These are phyloP conservation scores for Ailanthus altissimus DNA, from an alignment of 345 rosid species.

Conservation along the genomic window DNA sequence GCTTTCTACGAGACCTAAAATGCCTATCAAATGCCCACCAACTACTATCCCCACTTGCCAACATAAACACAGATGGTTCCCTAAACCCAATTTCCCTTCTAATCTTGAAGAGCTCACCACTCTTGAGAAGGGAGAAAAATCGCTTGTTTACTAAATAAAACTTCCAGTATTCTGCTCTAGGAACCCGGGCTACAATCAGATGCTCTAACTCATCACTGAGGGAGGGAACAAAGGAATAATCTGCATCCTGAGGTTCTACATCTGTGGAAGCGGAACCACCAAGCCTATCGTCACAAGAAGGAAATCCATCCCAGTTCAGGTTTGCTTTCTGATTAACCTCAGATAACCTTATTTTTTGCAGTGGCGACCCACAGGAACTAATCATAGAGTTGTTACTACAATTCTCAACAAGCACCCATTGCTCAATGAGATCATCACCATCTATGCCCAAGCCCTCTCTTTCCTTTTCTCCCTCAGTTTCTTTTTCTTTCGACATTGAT, in stretches of 20 bases:
- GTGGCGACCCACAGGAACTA: conserved; percentile 24
- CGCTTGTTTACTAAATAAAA: conserved; percentile 52
- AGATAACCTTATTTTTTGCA: conserved; percentile 27
- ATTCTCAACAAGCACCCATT: conserved; percentile 32
- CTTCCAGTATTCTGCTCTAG: conserved; percentile 77
- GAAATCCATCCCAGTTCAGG: conserved; percentile 4
- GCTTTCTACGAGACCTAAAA: conserved; percentile 49
- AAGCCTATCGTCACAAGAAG: conserved; percentile 22
- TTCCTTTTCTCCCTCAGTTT: conserved; percentile 41
- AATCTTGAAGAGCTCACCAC: conserved; percentile 67
- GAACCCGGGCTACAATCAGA: conserved; percentile 68
- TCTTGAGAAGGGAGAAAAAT: conserved; percentile 49
- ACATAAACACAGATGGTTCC: conserved; percentile 78
- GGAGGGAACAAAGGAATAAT: conserved; percentile 59
- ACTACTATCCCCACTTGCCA: conserved; percentile 59
- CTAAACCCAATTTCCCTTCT: conserved; percentile 55
- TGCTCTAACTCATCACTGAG: conserved; percentile 75
- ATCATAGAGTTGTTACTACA: conserved; percentile 10
- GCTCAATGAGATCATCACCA: conserved; percentile 15
- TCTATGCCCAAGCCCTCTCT: conserved; percentile 14
- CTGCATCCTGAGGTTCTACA: conserved; percentile 90
- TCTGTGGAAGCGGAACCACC: conserved; percentile 39
- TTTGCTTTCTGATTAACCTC: conserved; percentile 13
- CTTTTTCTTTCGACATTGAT: conserved; percentile 44
- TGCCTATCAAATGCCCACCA: conserved; percentile 74